Conservation (phyloP, 2,329 filamentous ascomycete genomes). For the Pyricularia grisea region DNA sequence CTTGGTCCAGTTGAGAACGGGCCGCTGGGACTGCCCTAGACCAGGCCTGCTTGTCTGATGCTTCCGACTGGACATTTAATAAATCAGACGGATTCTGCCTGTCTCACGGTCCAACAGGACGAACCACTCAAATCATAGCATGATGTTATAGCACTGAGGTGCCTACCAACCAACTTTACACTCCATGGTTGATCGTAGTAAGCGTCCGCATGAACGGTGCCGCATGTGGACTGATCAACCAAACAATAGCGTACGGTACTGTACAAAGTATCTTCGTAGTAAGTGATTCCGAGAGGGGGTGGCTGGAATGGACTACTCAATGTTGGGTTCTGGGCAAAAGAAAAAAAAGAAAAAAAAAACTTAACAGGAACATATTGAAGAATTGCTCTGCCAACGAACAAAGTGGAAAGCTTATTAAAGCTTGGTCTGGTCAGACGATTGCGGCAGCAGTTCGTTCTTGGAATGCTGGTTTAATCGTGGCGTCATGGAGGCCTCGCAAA, state of each 20-base stretch:
- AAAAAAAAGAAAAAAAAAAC: too few species aligned
- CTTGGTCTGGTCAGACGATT: neutral
- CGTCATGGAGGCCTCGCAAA: neutral
- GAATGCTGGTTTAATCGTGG: too few species aligned
- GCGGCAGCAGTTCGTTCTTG: too few species aligned
- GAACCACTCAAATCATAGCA: neutral
- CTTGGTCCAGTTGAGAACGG: neutral
- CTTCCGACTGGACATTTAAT: neutral
- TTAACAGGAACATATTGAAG: too few species aligned
- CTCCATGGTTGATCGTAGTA: neutral
- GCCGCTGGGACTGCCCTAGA: neutral
- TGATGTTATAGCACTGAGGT: neutral
- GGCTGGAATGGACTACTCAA: too few species aligned
- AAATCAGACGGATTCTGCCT: neutral
- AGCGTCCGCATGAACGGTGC: neutral
- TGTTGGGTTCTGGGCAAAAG: too few species aligned
- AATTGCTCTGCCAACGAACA: neutral
- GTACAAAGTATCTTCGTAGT: too few species aligned
- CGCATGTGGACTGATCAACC: neutral
- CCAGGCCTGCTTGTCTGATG: neutral
- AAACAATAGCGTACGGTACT: too few species aligned
- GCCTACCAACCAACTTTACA: neutral
- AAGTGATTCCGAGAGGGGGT: too few species aligned
- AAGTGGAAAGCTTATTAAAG: neutral
- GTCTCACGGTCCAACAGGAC: neutral